These are phyloP conservation scores for Coemansia sp. DNA, from an alignment of 192 early-diverging fungal genomes.

Conservation along the genomic window DNA sequence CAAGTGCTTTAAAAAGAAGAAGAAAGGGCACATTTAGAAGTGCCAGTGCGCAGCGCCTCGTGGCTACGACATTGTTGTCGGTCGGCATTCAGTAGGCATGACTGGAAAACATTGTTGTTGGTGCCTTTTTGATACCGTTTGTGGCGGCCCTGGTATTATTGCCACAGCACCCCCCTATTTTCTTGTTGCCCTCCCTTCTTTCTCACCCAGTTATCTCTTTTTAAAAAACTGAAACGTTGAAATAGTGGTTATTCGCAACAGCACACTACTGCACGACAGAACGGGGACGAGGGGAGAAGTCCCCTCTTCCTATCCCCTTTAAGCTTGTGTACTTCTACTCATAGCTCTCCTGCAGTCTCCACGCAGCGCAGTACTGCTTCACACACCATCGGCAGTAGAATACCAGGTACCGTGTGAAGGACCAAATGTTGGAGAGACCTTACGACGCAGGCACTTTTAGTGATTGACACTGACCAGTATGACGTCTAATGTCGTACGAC, in stretches of 20 bases:
- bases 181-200: neutral
- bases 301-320: neutral
- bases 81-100: neutral
- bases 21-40: constrained; percentile 6
- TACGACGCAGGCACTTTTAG: neutral
- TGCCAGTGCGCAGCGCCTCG: constrained; percentile 5
- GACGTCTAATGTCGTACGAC: neutral
- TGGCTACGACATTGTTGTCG: neutral
- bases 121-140: neutral
- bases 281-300: neutral
- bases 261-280: constrained; percentile 1
- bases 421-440: neutral
- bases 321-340: neutral
- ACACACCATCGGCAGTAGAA: neutral
- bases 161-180: neutral
- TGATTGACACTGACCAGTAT: neutral
- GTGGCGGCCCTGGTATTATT: constrained; percentile 6
- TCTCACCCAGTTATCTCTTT: neutral
- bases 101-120: neutral
- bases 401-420: neutral
- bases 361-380: neutral
- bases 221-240: neutral
- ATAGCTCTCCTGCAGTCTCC: constrained; percentile 2
- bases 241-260: neutral
- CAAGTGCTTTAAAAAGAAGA: neutral